Evolutionary conservation across 805 yeast genomes (phyloP).

Genomic region (Cyberlindnera maclurae): DNA sequence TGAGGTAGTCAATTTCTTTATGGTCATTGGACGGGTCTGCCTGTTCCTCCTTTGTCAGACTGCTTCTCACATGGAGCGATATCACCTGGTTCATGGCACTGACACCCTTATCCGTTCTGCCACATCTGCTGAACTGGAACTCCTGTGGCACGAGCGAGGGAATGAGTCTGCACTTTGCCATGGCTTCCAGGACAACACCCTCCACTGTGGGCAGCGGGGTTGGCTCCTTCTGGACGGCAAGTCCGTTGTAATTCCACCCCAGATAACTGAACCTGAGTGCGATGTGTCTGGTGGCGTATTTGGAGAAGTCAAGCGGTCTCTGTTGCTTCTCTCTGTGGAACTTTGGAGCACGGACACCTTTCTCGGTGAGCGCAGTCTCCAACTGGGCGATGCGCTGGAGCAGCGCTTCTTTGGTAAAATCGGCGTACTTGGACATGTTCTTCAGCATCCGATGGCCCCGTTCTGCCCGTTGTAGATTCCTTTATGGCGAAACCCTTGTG

Average conservation of each 20-base stretch:
- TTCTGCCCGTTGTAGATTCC: no score
- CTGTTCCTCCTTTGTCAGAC: slow-evolving; percentile 57
- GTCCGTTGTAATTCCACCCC: slow-evolving; percentile 93
- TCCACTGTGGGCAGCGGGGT: slow-evolving; percentile 87
- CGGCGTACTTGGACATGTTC: slow-evolving; percentile 32
- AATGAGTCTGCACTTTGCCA: slow-evolving; percentile 60
- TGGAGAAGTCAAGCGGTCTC: slow-evolving; percentile 57
- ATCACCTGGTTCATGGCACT: slow-evolving; percentile 96
- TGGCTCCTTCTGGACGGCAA: slow-evolving; percentile 71
- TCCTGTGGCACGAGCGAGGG: slow-evolving; percentile 44
- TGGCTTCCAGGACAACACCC: slow-evolving; percentile 61
- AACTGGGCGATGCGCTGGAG: slow-evolving; percentile 49
- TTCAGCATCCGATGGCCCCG: slow-evolving; percentile 1
- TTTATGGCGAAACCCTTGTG: no score
- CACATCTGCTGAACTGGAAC: slow-evolving; percentile 81
- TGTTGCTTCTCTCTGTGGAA: slow-evolving; percentile 9
- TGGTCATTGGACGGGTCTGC: slow-evolving; percentile 45
- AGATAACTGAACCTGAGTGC: slow-evolving; percentile 81
- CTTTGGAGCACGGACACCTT: slow-evolving; percentile 1
- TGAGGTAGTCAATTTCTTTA: slow-evolving; percentile 69
- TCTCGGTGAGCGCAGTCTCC: slow-evolving; percentile 31
- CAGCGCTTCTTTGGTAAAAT: slow-evolving; percentile 63
- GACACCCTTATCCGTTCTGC: slow-evolving; percentile 94
- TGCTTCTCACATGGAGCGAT: slow-evolving; percentile 68
- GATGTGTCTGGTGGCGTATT: slow-evolving; percentile 55